Evolutionary conservation across 495 filamentous ascomycete genomes (phyloP), one percentile per base, ranked within the genome.

Genomic region (Cercophora samala): DNA sequence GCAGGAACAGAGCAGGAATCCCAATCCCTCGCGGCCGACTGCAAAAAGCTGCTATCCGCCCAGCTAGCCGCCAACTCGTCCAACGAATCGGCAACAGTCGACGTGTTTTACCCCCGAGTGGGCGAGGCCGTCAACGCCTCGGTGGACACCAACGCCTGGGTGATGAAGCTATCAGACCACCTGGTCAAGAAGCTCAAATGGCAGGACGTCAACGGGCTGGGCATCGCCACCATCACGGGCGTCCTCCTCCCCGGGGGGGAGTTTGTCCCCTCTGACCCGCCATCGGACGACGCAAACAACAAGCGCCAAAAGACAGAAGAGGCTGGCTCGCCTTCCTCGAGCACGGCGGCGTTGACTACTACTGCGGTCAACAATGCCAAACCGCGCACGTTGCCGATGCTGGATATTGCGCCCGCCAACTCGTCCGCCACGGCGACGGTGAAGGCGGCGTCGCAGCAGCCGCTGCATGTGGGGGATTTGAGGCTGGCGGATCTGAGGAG

Each of bases 101-200:
- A 90, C 66, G 89, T 98, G 21, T 94, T 93, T 77, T 92, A 0
- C 95, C 96, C 1, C 75, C 73, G 15, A n/a, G 81, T 90, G 46
- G 92, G 93, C 18, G 79, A 84, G 60, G 79, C 82, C 2, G 83
- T 98, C 60, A 88, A 98, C 75, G 95, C 94, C 17, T 97, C 93
- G 70, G 93, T 98, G 51, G 95, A 99, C 72, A 98, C 93, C 6
- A 98, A 97, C 74, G 94, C 95, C 23, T 99, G 95, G 95, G 89
- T 90, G 26, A 90, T 98, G 60, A 97, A 92, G 72, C 84, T 99
- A 29, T 91, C 90, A 64, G 91, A 93, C 66, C 80, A 84, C 53
- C 86, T 99, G 25, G 89, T 95, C 32, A 89, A 90, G 70, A 86
- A 89, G 24, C 80, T 99, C 23, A 92, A 91, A 73, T 98, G 96